Percentiles rank a stretch among this genome's conserved stretches.
Conservation (phyloP, 345 rosid species). For the Brassica cretica region DNA sequence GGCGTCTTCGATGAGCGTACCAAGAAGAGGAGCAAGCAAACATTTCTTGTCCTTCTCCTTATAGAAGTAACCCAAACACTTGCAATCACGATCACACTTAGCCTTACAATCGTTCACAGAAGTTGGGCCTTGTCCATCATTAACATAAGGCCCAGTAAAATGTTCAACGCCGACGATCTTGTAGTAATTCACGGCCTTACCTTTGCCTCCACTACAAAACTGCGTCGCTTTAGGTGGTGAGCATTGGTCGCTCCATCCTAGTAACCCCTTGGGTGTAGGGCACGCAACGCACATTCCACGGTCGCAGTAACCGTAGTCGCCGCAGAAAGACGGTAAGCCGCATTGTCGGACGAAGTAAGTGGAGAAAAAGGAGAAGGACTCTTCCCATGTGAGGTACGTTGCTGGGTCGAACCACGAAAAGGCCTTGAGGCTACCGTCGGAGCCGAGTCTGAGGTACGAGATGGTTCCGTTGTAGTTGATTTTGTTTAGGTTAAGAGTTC, state of each 20-base stretch:
- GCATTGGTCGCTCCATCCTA: slow-evolving; percentile 48
- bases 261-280: slow-evolving; percentile 34
- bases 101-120: slow-evolving; percentile 43
- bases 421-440: slow-evolving; percentile 59
- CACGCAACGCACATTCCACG: slow-evolving; percentile 38
- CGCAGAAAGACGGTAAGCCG: slow-evolving; percentile 40
- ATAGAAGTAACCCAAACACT: slow-evolving; percentile 64
- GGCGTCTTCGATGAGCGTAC: slow-evolving; percentile 31
- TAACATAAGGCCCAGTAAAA: slow-evolving; percentile 45
- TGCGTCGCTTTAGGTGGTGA: neutral
- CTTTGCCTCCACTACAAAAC: slow-evolving; percentile 24
- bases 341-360: slow-evolving; percentile 42
- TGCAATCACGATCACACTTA: slow-evolving; percentile 55
- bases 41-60: slow-evolving; percentile 47
- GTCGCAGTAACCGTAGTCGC: slow-evolving; percentile 41
- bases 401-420: slow-evolving; percentile 46
- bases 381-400: slow-evolving; percentile 42
- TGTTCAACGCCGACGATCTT: slow-evolving; percentile 58
- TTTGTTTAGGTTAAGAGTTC: slow-evolving; percentile 30
- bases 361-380: slow-evolving; percentile 48
- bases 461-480: slow-evolving; percentile 53
- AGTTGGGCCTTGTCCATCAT: slow-evolving; percentile 46
- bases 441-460: slow-evolving; percentile 47
- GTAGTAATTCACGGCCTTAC: slow-evolving; percentile 26
- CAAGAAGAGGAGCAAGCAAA: slow-evolving; percentile 38